Percentiles rank a stretch among this genome's conserved stretches.
Conservation (phyloP, 371 early-diverging fungal species). For the Mucor lusitanicus region DNA sequence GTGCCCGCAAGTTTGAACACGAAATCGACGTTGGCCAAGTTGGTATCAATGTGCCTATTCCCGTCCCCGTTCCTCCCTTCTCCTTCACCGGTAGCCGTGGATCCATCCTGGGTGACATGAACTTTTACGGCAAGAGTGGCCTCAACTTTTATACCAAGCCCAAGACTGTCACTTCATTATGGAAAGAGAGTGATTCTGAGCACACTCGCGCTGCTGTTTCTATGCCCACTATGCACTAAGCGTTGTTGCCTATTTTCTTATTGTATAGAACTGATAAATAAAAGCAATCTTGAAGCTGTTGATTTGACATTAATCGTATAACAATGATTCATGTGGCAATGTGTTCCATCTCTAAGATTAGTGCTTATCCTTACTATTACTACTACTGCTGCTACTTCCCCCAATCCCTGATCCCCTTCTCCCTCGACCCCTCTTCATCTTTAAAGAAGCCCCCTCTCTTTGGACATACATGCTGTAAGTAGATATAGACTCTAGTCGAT, state of each 20-base stretch:
- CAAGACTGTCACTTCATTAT: constrained; percentile 94
- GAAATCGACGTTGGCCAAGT: constrained; percentile 95
- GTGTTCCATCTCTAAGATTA: background rate
- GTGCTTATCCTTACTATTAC: background rate
- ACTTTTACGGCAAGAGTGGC: constrained; percentile 90
- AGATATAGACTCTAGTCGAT: background rate
- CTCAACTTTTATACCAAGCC: constrained; percentile 89
- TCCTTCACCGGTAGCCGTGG: constrained; percentile 95
- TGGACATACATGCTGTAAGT: background rate
- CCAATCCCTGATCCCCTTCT: background rate
- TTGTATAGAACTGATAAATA: constrained; percentile 1
- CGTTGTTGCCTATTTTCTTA: background rate
- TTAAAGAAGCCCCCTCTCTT: background rate
- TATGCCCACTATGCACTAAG: constrained; percentile 81
- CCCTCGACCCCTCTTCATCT: background rate
- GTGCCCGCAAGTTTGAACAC: constrained; percentile 87
- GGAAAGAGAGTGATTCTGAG: constrained; percentile 86
- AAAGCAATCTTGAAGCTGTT: background rate
- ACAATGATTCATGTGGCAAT: background rate
- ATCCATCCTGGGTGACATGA: constrained; percentile 92
- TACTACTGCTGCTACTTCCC: background rate
- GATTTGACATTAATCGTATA: background rate
- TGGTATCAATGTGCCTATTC: constrained; percentile 92
- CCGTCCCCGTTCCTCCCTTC: constrained; percentile 98
- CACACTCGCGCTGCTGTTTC: constrained; percentile 62